Base-by-base conservation (phyloP, 177 flowering plant species). In the Vitis hybrid region DNA sequence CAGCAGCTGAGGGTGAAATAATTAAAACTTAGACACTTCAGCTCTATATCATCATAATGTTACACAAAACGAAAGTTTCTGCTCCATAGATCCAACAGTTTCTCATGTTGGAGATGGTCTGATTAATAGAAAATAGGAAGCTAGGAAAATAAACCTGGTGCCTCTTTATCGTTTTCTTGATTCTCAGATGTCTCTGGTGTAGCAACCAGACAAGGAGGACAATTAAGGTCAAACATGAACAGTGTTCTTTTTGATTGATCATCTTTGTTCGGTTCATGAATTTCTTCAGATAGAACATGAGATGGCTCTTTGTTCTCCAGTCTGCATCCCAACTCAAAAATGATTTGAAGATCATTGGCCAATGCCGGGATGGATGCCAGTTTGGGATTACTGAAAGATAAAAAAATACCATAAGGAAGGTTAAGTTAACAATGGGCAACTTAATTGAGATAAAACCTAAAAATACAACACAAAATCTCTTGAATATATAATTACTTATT, bases 331-430 rank as follows among this genome's bases (percentile, higher is more conserved):
- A 71, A 64, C 58, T 73, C 69, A 62, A 22, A 75, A 53, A 79
- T 69, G 55, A 68, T 62, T 53, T 75, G 59, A 33, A 83, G 81
- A 76, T 85, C 82, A 65, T 62, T 47, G 44, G 72, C 73, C 65
- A 80, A 64, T 17, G 71, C 55, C 19, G 84, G 83, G 18, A 84
- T 70, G 4, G 80, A 72, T 67, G 57, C 64, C 66, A 82, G 68
- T 73, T 83, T 82, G 24, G 75, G 79, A 51, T 85, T 75, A 51
- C 83, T 85, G 81, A 18, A 77, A 44, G 17, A 1, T 13, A n/a
- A 66, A 15, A 22, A 15, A 38, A 53, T 7, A 38, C 47, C 47
- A 5, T 38, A 58, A 54, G 13, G 3, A 53, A 4, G 20, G 17
- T 3, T 11, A 52, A 22, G 38, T 19, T 15, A 44, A 11, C 10